phyloP scores from a whole-genome alignment of 768 basidiomycete genomes.

The Chalciporus piperatus region DNA sequence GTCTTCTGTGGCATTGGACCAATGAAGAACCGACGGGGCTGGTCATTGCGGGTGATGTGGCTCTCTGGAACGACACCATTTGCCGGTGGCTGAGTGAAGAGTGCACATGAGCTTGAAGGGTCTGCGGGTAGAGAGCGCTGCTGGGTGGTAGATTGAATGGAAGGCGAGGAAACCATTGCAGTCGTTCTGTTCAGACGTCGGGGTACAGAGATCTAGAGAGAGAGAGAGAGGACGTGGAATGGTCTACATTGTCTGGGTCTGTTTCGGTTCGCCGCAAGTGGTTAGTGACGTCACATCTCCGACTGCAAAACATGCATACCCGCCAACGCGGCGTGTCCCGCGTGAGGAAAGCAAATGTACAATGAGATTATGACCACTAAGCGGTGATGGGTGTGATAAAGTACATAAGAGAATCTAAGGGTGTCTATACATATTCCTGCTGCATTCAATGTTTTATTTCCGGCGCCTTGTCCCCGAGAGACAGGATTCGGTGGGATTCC shows the following conservation, averaged over 20 bases:
- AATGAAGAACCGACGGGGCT: constrained; percentile 61
- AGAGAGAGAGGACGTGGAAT: too few species aligned
- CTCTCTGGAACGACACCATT: background rate
- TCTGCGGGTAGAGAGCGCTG: background rate
- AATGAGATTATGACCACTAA: constrained; percentile 10
- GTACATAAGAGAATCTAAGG: background rate
- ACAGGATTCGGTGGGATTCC: constrained; percentile 57
- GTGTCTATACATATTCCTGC: background rate
- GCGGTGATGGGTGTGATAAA: constrained; percentile 15
- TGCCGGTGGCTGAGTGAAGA: background rate
- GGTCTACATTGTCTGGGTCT: too few species aligned
- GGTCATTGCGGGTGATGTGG: constrained; percentile 9
- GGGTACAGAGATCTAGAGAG: too few species aligned
- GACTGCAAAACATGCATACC: background rate
- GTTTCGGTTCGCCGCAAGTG: too few species aligned
- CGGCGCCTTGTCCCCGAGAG: constrained; percentile 24
- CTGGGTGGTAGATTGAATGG: background rate
- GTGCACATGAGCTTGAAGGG: background rate
- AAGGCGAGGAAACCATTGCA: background rate
- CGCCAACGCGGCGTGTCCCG: background rate
- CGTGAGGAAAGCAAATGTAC: background rate
- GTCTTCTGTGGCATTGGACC: constrained; percentile 74
- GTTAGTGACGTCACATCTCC: background rate
- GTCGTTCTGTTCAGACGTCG: background rate
- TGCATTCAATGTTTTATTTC: constrained; percentile 29